Base-by-base conservation (phyloP, 257 asterid genomes). In the Mitragyna speciosa region DNA sequence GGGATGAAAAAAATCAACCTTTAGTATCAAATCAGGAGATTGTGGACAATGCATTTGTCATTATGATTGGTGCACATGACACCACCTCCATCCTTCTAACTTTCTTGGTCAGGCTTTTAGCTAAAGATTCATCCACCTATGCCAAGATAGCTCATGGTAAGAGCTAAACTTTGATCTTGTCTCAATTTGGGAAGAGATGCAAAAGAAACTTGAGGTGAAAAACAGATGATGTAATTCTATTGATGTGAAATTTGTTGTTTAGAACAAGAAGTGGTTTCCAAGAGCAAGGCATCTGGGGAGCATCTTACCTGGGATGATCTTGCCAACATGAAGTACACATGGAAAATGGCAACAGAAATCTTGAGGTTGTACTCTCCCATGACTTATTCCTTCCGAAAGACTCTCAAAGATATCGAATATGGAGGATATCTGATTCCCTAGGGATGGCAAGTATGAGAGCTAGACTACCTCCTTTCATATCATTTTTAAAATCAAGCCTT, bases 311-410 rank as follows among this genome's bases (percentile, higher is more conserved):
- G 97, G 97, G 91, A 88, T 73, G 94, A 90, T 87, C 92, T 92
- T 19, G 85, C 82, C 65, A 92, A 89, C 78, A 92, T 89, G 93
- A 92, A 92, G 87, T 86, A 86, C 82, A 89, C 91, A 0, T 89
- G 97, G 96, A 87, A 90, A 84, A 92, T 88, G 78, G 94, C 91
- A 12, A 85, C 89, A 91, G 97, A 92, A 82, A 85, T 85, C 30
- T 85, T 91, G 48, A 88, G 93, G 76, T 41, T 80, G 59, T 82
- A 85, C 79, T 91, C 94, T 73, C 94, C 91, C 0, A 8, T 87
- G 70, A 87, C 88, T 36, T 90, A 91, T 78, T 89, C 89, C 19
- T 91, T 92, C 75, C 79, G 94, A 24, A 85, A 82, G 83, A 70
- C 91, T 4, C 74, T 88, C 77, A 88, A 85, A 76, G 94, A 92